Conservation (phyloP, 805 yeast species). For the Teunomyces lycoperdinae region DNA sequence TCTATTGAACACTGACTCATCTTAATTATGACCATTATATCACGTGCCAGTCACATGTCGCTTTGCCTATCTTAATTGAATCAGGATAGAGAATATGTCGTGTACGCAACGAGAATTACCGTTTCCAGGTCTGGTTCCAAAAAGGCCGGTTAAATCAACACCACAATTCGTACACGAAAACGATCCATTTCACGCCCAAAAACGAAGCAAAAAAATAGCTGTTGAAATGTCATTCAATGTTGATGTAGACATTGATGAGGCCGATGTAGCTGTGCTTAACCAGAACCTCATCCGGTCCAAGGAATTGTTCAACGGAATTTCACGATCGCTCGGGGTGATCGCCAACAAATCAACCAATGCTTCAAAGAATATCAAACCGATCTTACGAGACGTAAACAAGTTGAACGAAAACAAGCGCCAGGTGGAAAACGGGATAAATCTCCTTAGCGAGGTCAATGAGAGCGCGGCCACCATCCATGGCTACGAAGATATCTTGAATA, state of each 20-base stretch:
- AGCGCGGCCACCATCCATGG: constrained; percentile 45
- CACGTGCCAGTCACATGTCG: too few species aligned
- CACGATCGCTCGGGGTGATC: constrained; percentile 52
- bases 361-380: constrained; percentile 65
- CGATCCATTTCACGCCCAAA: background rate
- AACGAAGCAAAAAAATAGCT: background rate
- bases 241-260: constrained; percentile 64
- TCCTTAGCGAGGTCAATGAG: constrained; percentile 48
- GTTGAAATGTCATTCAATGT: constrained; percentile 20
- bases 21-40: too few species aligned
- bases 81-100: too few species aligned
- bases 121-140: too few species aligned
- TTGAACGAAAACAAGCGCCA: constrained; percentile 55
- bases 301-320: constrained; percentile 52
- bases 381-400: constrained; percentile 58
- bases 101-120: too few species aligned
- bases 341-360: constrained; percentile 54
- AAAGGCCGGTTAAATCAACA: background rate
- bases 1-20: too few species aligned
- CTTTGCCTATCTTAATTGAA: too few species aligned
- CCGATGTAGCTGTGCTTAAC: constrained; percentile 78
- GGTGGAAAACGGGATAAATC: constrained; percentile 54
- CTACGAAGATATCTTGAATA: constrained; percentile 34
- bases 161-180: background rate
- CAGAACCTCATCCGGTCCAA: constrained; percentile 65